Evolutionary conservation across 805 yeast species (phyloP).

Genomic region (Sugiyamaella chiloensis): DNA sequence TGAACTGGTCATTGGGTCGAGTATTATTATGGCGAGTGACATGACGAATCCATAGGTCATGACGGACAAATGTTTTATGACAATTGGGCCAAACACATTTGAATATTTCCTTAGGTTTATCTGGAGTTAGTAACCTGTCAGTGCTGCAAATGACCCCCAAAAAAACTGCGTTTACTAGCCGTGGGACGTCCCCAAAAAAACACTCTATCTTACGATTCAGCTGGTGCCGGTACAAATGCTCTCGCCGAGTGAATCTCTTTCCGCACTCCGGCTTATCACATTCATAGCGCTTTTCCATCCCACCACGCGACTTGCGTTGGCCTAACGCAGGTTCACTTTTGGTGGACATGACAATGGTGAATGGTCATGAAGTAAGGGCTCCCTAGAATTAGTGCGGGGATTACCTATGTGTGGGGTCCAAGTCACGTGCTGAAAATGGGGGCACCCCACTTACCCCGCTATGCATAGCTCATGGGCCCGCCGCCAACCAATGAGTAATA

Average conservation of each 20-base stretch:
- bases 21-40: slow-evolving; percentile 21
- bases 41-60: slow-evolving; percentile 31
- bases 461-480: no score
- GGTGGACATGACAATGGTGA: slow-evolving; percentile 7
- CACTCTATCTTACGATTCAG: slow-evolving; percentile 22
- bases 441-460: no score
- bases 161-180: no score
- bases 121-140: slow-evolving; percentile 2
- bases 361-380: no score
- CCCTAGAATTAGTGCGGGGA: not conserved
- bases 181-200: no score
- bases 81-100: slow-evolving; percentile 27
- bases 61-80: slow-evolving; percentile 31
- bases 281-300: slow-evolving; percentile 26
- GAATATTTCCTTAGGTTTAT: slow-evolving; percentile 18
- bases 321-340: not conserved
- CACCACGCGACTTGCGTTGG: slow-evolving; percentile 24
- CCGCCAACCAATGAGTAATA: no score
- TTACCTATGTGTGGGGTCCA: not conserved
- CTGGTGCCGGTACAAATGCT: slow-evolving; percentile 27
- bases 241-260: slow-evolving; percentile 25
- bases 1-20: not conserved
- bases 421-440: slow-evolving; percentile 15
- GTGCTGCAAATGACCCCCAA: no score
- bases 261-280: slow-evolving; percentile 21